phyloP scores from a whole-genome alignment of 2,329 filamentous ascomycete species.

The Rhytidhysteron rufulum region DNA sequence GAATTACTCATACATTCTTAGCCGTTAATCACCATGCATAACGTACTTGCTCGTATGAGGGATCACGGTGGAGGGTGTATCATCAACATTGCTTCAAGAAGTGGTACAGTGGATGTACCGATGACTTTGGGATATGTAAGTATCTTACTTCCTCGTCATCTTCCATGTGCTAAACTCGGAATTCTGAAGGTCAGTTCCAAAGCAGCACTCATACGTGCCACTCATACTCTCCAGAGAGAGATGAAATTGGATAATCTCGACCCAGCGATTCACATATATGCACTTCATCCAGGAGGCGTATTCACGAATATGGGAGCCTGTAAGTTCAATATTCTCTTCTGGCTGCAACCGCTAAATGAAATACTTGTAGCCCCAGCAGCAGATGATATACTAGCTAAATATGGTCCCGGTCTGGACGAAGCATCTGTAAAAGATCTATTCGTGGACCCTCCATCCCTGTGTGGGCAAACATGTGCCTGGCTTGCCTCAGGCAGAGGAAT shows the following conservation, averaged over 20 bases:
- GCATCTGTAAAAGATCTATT: constrained; percentile 22
- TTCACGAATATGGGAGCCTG: constrained; percentile 21
- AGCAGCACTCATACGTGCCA: constrained; percentile 24
- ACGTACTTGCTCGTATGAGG: constrained; percentile 19
- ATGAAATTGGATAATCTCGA: constrained; percentile 25
- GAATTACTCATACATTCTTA: neutral
- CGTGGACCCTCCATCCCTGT: constrained; percentile 23
- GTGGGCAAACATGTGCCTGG: constrained; percentile 28
- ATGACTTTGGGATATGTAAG: constrained; percentile 26
- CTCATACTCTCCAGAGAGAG: constrained; percentile 26
- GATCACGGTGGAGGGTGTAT: constrained; percentile 24
- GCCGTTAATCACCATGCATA: constrained; percentile 24
- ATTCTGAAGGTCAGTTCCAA: constrained; percentile 18
- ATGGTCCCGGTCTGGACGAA: constrained; percentile 23
- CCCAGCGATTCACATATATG: constrained; percentile 24
- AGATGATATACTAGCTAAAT: constrained; percentile 23
- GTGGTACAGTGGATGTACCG: constrained; percentile 27
- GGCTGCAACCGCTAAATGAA: constrained; percentile 4
- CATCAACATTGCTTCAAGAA: constrained; percentile 26
- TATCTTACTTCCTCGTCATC: neutral
- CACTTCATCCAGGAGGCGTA: constrained; percentile 29
- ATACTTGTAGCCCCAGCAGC: constrained; percentile 16
- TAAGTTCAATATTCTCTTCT: constrained; percentile 9
- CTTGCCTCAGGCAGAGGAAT: constrained; percentile 23
- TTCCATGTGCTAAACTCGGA: neutral